These are phyloP conservation scores for Boletus pseudopeckii DNA, from an alignment of 768 basidiomycete species.

Conservation along the genomic window DNA sequence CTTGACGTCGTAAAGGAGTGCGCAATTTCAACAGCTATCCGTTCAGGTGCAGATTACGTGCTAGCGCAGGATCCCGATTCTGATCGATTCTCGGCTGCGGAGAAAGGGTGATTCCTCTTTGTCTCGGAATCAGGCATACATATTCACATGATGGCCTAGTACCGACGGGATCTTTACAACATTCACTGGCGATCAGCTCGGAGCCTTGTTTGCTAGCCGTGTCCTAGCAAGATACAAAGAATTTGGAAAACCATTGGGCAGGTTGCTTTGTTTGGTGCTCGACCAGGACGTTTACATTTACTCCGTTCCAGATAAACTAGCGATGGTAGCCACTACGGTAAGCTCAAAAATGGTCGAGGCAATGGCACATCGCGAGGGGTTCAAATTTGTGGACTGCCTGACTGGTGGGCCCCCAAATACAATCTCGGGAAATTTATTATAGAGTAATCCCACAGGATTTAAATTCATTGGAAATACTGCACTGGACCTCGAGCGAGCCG, in stretches of 20 bases:
- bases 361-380: conserved; percentile 74
- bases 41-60: conserved; percentile 54
- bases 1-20: conserved; percentile 50
- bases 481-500: conserved; percentile 56
- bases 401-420: conserved; percentile 50
- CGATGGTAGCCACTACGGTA: conserved; percentile 87
- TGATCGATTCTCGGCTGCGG: conserved; percentile 78
- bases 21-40: conserved; percentile 61
- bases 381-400: conserved; percentile 80
- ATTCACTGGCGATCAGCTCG: conserved; percentile 87
- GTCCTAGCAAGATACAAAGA: conserved; percentile 44
- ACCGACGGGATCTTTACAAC: conserved; percentile 54
- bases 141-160: conserved; percentile 7
- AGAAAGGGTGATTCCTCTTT: conserved; percentile 48
- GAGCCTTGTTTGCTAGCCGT: conserved; percentile 51
- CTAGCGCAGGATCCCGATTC: conserved; percentile 90
- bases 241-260: conserved; percentile 45
- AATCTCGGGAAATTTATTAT: background rate
- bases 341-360: conserved; percentile 86
- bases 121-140: background rate
- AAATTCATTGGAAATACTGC: conserved; percentile 89
- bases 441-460: conserved; percentile 53
- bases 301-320: conserved; percentile 51
- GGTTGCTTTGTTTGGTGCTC: conserved; percentile 21
- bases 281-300: conserved; percentile 38